phyloP scores from a whole-genome alignment of 805 yeast species.

The Komagataella kurtzmanii region DNA sequence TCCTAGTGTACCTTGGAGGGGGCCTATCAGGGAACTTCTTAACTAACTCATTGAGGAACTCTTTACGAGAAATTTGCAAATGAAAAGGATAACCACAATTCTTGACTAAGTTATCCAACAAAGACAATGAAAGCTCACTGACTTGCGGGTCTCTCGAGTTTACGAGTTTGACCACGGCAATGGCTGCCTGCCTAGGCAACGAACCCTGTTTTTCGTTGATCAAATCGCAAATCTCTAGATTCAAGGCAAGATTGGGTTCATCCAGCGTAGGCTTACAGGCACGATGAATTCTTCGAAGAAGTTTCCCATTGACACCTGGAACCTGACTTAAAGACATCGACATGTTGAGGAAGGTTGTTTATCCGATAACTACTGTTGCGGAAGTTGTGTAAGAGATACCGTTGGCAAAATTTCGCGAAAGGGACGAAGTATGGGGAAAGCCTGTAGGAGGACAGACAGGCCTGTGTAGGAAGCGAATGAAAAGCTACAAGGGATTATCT shows the following conservation, averaged over 20 bases:
- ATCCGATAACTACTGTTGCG: neutral
- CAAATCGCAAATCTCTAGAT: constrained; percentile 86
- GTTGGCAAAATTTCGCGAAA: neutral
- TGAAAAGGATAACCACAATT: constrained; percentile 98
- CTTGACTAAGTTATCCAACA: constrained; percentile 82
- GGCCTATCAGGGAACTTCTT: constrained; percentile 92
- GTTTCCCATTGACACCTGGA: constrained; percentile 22
- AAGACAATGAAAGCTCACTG: constrained; percentile 57
- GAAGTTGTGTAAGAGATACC: neutral
- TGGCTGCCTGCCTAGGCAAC: constrained; percentile 86
- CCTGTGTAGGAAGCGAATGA: neutral
- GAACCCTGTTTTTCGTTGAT: constrained; percentile 88
- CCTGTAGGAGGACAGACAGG: neutral
- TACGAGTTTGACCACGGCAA: constrained; percentile 68
- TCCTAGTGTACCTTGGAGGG: constrained; percentile 68
- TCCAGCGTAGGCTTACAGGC: constrained; percentile 75
- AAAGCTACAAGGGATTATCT: neutral
- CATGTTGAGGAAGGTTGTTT: neutral
- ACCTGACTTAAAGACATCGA: constrained; percentile 4
- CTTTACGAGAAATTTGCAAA: constrained; percentile 87
- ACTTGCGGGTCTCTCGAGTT: constrained; percentile 78
- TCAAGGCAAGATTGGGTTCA: constrained; percentile 83
- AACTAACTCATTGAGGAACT: constrained; percentile 86
- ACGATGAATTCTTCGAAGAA: constrained; percentile 33
- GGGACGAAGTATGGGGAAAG: neutral